These are phyloP conservation scores for Colletotrichum sp. DNA, from an alignment of 2,329 filamentous ascomycete species.

Conservation along the genomic window DNA sequence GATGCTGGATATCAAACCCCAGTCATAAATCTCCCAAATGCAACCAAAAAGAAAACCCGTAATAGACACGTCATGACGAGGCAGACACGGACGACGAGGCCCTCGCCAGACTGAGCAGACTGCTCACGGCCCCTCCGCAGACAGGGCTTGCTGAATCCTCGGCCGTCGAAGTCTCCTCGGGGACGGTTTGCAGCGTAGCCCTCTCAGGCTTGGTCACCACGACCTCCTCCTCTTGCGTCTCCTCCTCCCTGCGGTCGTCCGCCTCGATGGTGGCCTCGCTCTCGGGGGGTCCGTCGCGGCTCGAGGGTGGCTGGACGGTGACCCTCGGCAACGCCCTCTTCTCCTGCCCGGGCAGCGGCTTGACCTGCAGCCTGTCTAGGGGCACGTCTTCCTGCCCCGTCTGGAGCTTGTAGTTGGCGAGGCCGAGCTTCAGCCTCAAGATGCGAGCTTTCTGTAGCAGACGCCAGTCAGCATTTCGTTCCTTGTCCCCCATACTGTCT, in stretches of 20 bases:
- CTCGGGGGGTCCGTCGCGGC: constrained; percentile 16
- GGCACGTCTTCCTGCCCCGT: constrained; percentile 74
- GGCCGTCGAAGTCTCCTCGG: constrained; percentile 1
- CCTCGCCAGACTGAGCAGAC: constrained; percentile 52
- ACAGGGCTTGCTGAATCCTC: constrained; percentile 46
- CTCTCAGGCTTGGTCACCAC: constrained; percentile 21
- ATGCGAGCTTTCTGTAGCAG: constrained; percentile 63
- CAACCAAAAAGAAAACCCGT: neutral
- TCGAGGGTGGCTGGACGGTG: constrained; percentile 22
- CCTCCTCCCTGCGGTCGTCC: constrained; percentile 1
- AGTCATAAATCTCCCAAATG: neutral
- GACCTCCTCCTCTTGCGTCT: constrained; percentile 8
- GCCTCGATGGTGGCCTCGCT: constrained; percentile 20
- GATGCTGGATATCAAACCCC: neutral
- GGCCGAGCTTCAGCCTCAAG: constrained; percentile 69
- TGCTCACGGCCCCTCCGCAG: constrained; percentile 55
- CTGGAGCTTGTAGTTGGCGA: constrained; percentile 77
- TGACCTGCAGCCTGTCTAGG: constrained; percentile 61
- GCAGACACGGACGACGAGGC: constrained; percentile 9
- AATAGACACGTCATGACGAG: neutral
- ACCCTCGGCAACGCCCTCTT: constrained; percentile 21
- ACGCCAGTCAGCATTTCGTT: neutral
- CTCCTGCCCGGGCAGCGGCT: constrained; percentile 28
- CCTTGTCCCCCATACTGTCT: neutral
- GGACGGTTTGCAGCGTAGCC: constrained; percentile 19